Conservation (phyloP, 805 yeast species). For the Metschnikowia peoriensis region DNA sequence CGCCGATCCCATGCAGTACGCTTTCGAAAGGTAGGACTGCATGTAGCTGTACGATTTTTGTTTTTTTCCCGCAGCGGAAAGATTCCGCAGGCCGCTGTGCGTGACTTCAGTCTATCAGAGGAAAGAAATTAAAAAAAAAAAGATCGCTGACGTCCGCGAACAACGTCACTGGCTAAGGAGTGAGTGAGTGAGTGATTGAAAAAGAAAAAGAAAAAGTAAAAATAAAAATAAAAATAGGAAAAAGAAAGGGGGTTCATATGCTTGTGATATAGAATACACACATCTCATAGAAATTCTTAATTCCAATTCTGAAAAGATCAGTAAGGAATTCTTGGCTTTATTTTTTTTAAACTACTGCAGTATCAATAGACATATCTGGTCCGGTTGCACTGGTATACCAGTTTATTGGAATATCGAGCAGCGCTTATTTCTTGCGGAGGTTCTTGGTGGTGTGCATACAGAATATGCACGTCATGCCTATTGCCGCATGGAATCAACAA, state of each 20-base stretch:
- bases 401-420: background rate
- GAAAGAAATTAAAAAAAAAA: no score
- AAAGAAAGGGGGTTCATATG: background rate
- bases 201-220: no score
- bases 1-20: slow-evolving; percentile 6
- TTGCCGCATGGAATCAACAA: background rate
- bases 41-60: background rate
- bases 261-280: no score
- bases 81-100: background rate
- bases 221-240: background rate
- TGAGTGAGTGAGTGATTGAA: background rate
- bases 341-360: no score
- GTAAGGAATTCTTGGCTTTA: no score
- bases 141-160: background rate
- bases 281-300: no score
- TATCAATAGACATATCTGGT: no score
- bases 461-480: background rate
- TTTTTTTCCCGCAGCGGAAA: background rate
- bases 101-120: background rate
- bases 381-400: background rate
- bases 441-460: background rate
- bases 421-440: background rate
- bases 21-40: background rate
- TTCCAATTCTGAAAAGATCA: no score
- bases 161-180: background rate